These are phyloP conservation scores for Schizophyllum commune DNA, from an alignment of 1,284 basidiomycete species.

Conservation along the genomic window DNA sequence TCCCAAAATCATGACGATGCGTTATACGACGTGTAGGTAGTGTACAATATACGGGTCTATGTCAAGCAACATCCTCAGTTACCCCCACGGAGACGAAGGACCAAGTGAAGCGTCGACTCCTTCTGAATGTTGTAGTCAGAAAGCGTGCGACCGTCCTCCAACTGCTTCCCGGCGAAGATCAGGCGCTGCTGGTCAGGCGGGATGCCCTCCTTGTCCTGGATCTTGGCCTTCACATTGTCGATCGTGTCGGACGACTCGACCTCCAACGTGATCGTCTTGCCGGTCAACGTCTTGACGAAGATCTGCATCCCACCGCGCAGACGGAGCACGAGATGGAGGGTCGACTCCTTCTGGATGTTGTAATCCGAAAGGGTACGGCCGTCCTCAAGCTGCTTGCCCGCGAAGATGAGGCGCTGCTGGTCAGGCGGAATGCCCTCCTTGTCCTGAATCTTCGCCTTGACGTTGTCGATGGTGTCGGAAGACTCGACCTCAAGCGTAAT, in stretches of 20 bases:
- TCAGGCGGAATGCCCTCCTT: constrained; percentile 54
- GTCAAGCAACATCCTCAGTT: constrained; percentile 15
- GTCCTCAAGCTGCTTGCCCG: constrained; percentile 83
- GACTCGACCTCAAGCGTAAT: constrained; percentile 89
- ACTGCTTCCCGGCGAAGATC: constrained; percentile 80
- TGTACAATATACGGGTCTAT: not conserved
- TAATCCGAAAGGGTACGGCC: constrained; percentile 78
- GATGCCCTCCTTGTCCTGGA: constrained; percentile 75
- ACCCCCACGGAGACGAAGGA: constrained; percentile 61
- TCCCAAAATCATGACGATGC: no score
- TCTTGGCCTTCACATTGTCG: constrained; percentile 82
- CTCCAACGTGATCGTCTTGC: constrained; percentile 93
- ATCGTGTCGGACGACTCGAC: constrained; percentile 89
- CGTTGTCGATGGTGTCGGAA: constrained; percentile 84
- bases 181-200: constrained; percentile 74
- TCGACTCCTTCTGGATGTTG: constrained; percentile 75
- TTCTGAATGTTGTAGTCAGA: constrained; percentile 78
- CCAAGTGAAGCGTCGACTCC: constrained; percentile 53
- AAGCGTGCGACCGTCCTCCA: constrained; percentile 70
- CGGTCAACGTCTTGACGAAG: constrained; percentile 85
- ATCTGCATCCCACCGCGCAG: constrained; percentile 89
- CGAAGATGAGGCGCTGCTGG: constrained; percentile 78
- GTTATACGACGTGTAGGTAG: no score
- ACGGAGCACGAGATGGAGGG: constrained; percentile 80
- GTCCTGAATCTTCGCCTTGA: constrained; percentile 74